phyloP scores from a whole-genome alignment of 345 rosid species.

The Brassica nigra region DNA sequence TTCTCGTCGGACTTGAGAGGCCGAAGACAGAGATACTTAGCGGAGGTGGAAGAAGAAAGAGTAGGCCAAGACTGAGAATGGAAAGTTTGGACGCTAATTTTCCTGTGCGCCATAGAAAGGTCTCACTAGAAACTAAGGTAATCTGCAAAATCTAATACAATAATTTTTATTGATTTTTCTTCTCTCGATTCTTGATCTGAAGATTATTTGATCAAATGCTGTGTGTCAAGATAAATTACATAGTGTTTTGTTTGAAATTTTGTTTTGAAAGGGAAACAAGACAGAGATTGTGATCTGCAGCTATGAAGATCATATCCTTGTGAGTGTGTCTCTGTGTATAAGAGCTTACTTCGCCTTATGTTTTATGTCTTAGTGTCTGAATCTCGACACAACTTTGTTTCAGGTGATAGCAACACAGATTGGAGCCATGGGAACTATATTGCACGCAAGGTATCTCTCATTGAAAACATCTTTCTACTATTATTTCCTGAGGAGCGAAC shows the following conservation, averaged over 20 bases:
- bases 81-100: background rate
- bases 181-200: background rate
- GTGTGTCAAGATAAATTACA: background rate
- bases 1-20: background rate
- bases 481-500: background rate
- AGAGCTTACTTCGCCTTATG: constrained; percentile 1
- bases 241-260: background rate
- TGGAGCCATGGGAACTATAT: constrained; percentile 85
- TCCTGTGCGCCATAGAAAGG: constrained; percentile 53
- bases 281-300: constrained; percentile 76
- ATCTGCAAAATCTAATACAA: background rate
- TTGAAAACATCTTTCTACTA: background rate
- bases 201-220: background rate
- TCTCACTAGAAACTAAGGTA: constrained; percentile 59
- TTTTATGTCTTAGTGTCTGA: constrained; percentile 12
- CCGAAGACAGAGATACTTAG: background rate
- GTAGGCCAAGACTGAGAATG: background rate
- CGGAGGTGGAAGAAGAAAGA: background rate
- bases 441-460: constrained; percentile 62
- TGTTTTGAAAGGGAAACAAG: constrained; percentile 61
- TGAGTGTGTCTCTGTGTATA: constrained; percentile 45
- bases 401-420: constrained; percentile 88
- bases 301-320: constrained; percentile 80
- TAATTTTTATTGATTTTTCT: background rate
- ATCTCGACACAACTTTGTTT: constrained; percentile 22